These are phyloP conservation scores for Citeromyces matritensis DNA, from an alignment of 805 yeast species.

Conservation along the genomic window DNA sequence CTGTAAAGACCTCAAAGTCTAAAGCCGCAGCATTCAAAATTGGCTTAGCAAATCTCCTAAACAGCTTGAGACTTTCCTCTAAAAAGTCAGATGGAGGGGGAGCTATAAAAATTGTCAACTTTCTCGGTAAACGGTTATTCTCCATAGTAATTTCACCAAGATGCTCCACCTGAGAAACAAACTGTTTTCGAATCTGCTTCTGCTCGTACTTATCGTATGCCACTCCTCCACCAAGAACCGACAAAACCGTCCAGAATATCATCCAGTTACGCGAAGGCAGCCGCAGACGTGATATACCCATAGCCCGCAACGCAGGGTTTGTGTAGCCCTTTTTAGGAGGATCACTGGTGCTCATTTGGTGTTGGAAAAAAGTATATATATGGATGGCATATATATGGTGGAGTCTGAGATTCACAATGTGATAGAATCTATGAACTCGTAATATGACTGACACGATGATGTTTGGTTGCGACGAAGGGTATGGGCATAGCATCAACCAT, in stretches of 20 bases:
- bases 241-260: slow-evolving; percentile 68
- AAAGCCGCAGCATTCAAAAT: slow-evolving; percentile 70
- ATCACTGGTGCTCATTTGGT: slow-evolving; percentile 1
- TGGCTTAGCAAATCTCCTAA: slow-evolving; percentile 76
- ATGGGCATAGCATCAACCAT: too few species aligned
- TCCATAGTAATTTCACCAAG: slow-evolving; percentile 28
- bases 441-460: too few species aligned
- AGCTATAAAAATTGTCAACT: slow-evolving; percentile 68
- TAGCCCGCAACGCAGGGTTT: slow-evolving; percentile 69
- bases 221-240: slow-evolving; percentile 56
- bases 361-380: too few species aligned
- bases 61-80: slow-evolving; percentile 56
- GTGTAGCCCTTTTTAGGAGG: slow-evolving; percentile 24
- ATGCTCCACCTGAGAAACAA: slow-evolving; percentile 44
- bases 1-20: slow-evolving; percentile 68
- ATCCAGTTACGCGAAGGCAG: slow-evolving; percentile 90
- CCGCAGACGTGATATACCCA: slow-evolving; percentile 70
- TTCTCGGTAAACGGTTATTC: slow-evolving; percentile 48
- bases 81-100: slow-evolving; percentile 96
- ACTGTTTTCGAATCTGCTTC: slow-evolving; percentile 42
- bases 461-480: too few species aligned
- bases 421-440: too few species aligned
- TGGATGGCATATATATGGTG: too few species aligned
- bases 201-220: slow-evolving; percentile 71
- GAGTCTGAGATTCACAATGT: too few species aligned